Evolutionary conservation across 306 rosid species (phyloP).

Genomic region (Biancaea sappan): DNA sequence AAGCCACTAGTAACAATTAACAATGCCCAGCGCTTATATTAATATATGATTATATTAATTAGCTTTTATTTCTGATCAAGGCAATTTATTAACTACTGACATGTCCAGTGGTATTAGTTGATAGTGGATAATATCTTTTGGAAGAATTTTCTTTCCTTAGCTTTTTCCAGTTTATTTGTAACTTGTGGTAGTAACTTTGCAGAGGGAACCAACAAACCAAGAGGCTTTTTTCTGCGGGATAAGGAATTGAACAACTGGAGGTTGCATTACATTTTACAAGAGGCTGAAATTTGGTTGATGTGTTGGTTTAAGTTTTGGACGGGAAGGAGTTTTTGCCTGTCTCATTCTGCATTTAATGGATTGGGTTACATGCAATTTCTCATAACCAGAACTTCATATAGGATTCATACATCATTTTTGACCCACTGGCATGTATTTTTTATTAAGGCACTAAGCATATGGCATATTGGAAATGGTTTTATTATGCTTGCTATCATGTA

Average conservation of each 20-base stretch:
- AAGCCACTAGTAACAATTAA: too few species aligned
- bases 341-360: neutral
- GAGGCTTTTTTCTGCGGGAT: neutral
- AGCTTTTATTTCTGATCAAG: neutral
- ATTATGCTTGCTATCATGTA: slow-evolving; percentile 66
- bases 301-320: neutral
- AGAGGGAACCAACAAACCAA: slow-evolving; percentile 30
- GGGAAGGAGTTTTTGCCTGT: slow-evolving; percentile 17
- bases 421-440: neutral
- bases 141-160: neutral
- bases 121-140: neutral
- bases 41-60: slow-evolving; percentile 4
- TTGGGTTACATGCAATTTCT: slow-evolving; percentile 1
- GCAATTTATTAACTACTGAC: neutral
- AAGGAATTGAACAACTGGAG: slow-evolving; percentile 3
- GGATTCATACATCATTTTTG: slow-evolving; percentile 31
- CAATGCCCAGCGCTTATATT: slow-evolving; percentile 7
- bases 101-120: neutral
- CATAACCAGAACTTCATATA: slow-evolving; percentile 8
- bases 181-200: slow-evolving; percentile 20
- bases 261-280: slow-evolving; percentile 9
- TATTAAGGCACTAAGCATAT: slow-evolving; percentile 40
- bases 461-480: slow-evolving; percentile 77
- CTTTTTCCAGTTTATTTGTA: neutral
- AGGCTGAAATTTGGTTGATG: neutral